Evolutionary conservation across 139 green algal species (phyloP), one percentile per base, ranked within the genome.

Genomic region (Chlorella ohadii): DNA sequence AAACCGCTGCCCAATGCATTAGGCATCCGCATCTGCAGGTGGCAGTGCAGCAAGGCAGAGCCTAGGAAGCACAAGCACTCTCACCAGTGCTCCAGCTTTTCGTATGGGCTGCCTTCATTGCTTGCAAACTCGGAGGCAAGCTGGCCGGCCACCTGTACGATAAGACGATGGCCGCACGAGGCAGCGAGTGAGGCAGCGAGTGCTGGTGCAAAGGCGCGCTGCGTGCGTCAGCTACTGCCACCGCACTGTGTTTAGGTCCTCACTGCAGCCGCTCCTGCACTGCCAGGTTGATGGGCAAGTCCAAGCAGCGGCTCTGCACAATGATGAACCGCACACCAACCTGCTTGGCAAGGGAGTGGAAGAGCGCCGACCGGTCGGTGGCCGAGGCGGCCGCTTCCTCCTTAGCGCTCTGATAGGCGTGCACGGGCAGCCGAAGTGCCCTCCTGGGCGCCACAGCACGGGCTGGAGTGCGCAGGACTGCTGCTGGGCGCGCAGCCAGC

Each of bases 71-170:
- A 47, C 4, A 4, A 3, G 23, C 11, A 25, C 25, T 20, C 39
- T n/a, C 41, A 57, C 70, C 70, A 77, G 12, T 38, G n/a, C 27
- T 28, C 39, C 39, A 77, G 39, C 70, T 77, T 77, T 25, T 77
- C 27, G 33, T 72, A 72, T 1, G 20, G 13, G 34, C 39, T 1
- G 70, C 34, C 70, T 16, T 34, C 36, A 27, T 72, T 72, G 70
- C 39, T 59, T 12, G 25, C 41, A 59, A 77, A 77, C 70, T 77
- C 70, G 13, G 27, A 15, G 12, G 70, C 70, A 39, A 77, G 41
- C 39, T 34, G 41, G 39, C 70, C 70, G 5, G 41, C 70, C 11
- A 33, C 39, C 41, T 77, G 27, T 1, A 20, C 4, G 25, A 59
- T 36, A 7, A 16, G n/a, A 4, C 15, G 28, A 56, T 38, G 56